phyloP scores from a whole-genome alignment of 225 moss, liverwort and hornwort species.

The Neckera pumila region DNA sequence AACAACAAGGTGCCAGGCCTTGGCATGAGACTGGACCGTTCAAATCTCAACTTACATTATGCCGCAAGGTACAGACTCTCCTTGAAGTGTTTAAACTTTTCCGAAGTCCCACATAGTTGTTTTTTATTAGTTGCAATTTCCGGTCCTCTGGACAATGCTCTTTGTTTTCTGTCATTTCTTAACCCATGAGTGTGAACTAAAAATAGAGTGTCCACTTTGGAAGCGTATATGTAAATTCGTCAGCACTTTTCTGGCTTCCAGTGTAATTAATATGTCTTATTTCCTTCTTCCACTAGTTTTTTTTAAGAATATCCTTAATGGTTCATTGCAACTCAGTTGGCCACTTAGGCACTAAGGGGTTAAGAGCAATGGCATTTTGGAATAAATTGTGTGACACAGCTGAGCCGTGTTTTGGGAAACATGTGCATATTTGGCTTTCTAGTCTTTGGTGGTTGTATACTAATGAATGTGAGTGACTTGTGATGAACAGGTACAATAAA shows the following conservation, averaged over 20 bases:
- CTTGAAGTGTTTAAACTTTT: neutral
- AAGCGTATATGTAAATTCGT: neutral
- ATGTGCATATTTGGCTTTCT: neutral
- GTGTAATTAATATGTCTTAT: too few species aligned
- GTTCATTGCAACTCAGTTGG: neutral
- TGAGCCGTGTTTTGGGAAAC: neutral
- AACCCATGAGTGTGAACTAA: neutral
- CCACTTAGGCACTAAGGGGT: neutral
- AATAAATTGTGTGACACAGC: neutral
- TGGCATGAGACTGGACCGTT: constrained; percentile 85
- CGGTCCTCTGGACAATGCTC: neutral
- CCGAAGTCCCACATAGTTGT: neutral
- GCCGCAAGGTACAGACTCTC: constrained; percentile 43
- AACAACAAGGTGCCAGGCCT: constrained; percentile 93
- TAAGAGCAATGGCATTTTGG: neutral
- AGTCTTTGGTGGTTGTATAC: neutral
- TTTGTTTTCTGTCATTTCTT: neutral
- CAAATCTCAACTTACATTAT: constrained; percentile 76
- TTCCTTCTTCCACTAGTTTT: neutral
- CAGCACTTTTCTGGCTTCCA: neutral
- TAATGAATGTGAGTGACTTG: neutral
- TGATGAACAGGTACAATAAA: constrained; percentile 44
- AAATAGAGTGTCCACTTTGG: too few species aligned
- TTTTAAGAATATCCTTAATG: neutral
- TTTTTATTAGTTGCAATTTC: neutral